Evolutionary conservation across 164 flowering plant genomes (phyloP).

Genomic region (Vitis cinerea): DNA sequence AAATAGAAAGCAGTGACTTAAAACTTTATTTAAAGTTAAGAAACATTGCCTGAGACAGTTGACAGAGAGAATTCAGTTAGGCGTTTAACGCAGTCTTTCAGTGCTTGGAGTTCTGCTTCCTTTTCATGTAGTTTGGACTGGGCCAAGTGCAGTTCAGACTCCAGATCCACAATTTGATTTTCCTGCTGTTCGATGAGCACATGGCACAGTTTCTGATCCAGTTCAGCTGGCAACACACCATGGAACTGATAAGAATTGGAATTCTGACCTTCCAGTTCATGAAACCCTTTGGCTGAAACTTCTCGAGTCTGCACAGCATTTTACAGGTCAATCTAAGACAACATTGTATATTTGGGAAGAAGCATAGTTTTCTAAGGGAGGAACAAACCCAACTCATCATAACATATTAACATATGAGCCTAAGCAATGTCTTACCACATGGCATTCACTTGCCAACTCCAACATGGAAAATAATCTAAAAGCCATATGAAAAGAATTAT

Average conservation of each 20-base stretch:
- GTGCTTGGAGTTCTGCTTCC: slow-evolving; percentile 64
- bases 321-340: slow-evolving; percentile 1
- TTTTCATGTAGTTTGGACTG: slow-evolving; percentile 57
- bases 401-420: no score
- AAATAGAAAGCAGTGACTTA: background rate
- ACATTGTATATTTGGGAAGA: no score
- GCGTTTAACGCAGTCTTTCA: slow-evolving; percentile 60
- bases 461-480: no score
- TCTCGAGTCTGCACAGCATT: slow-evolving; percentile 20
- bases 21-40: background rate
- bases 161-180: slow-evolving; percentile 55
- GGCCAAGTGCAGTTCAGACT: slow-evolving; percentile 43
- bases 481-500: no score
- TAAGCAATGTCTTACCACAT: no score
- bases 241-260: slow-evolving; percentile 19
- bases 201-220: slow-evolving; percentile 52
- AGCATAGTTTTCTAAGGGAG: no score
- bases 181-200: slow-evolving; percentile 64
- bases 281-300: slow-evolving; percentile 12
- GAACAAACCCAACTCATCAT: no score
- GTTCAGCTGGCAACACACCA: slow-evolving; percentile 52
- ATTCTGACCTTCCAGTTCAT: slow-evolving; percentile 17
- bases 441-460: no score
- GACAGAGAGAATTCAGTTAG: slow-evolving; percentile 49
- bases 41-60: slow-evolving; percentile 36